These are phyloP conservation scores for Leccinum uliginosum DNA, from an alignment of 768 basidiomycete genomes.

Conservation along the genomic window DNA sequence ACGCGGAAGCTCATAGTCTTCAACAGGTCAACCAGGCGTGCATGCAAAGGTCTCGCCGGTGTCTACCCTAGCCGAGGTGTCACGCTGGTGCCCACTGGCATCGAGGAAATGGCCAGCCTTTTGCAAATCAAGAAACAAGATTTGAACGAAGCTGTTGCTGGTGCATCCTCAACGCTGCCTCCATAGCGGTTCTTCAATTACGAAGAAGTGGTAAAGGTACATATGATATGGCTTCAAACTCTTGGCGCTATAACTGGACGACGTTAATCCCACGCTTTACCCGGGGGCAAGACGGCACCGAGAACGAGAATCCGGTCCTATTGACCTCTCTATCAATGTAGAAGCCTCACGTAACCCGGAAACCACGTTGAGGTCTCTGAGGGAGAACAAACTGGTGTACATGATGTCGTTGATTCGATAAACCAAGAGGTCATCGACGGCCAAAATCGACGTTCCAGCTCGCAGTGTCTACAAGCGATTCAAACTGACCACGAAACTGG, in stretches of 20 bases:
- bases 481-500: slow-evolving; percentile 96
- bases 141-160: slow-evolving; percentile 57
- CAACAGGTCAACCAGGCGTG: slow-evolving; percentile 81
- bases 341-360: slow-evolving; percentile 92
- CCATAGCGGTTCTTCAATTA: slow-evolving; percentile 91
- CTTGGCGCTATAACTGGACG: slow-evolving; percentile 71
- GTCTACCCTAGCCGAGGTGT: slow-evolving; percentile 83
- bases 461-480: slow-evolving; percentile 91
- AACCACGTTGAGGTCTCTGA: slow-evolving; percentile 98
- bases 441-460: slow-evolving; percentile 80
- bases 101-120: slow-evolving; percentile 98
- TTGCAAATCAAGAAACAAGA: slow-evolving; percentile 96
- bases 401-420: slow-evolving; percentile 90
- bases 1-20: slow-evolving; percentile 88
- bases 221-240: slow-evolving; percentile 85
- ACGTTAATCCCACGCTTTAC: slow-evolving; percentile 92
- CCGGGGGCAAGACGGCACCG: slow-evolving; percentile 65
- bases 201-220: slow-evolving; percentile 87
- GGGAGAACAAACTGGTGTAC: slow-evolving; percentile 91
- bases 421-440: slow-evolving; percentile 84
- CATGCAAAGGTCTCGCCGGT: slow-evolving; percentile 88
- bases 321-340: slow-evolving; percentile 87
- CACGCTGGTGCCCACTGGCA: slow-evolving; percentile 82
- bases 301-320: slow-evolving; percentile 57
- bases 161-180: slow-evolving; percentile 63